Evolutionary conservation across 1,139 yeast species (phyloP), one percentile per base, ranked within the genome.

Genomic region (Pichia sp.): DNA sequence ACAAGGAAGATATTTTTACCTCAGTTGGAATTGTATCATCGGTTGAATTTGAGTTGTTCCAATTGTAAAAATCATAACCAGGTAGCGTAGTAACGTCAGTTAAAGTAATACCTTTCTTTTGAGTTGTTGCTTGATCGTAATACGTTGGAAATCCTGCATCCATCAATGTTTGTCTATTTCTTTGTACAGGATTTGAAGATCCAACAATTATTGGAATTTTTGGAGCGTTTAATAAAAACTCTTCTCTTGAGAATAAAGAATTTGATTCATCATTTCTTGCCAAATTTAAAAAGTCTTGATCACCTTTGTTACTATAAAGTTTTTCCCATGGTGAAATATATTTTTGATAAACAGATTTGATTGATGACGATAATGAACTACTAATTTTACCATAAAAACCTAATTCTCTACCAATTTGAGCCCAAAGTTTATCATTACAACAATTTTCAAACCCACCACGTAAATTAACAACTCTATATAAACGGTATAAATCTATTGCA

Each of bases 381-480:
- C 83, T 80, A 46, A 81, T 79, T 58, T 81, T 76, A 4, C 87
- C 89, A 36, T 80, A 76, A 63, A 83, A 85, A 0, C 95, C 95
- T 50, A 87, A 70, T 59, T 86, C 95, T 50, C 90, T 72, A 16
- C 93, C 93, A 25, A 83, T 75, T 61, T 77, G 81, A 0, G 83
- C 82, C 87, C 88, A 83, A 43, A 77, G 65, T 56, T 80, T 80
- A 53, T 74, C 75, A 48, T 72, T 67, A 47, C 81, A 75, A n/a
- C 83, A 86, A 30, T 69, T 70, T 27, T 73, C 70, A 64, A 73
- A 81, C 0, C 87, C 87, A 25, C 87, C 87, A 58, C 81, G 68
- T n/a, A 75, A 61, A 19, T 72, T 65, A 3, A 83, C 87, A 16
- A 78, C 73, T 41, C 73, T 68, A 56, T 77, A 73, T 36, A 83